Conservation (phyloP, 1,284 basidiomycete species). For the Wallemia hederae region DNA sequence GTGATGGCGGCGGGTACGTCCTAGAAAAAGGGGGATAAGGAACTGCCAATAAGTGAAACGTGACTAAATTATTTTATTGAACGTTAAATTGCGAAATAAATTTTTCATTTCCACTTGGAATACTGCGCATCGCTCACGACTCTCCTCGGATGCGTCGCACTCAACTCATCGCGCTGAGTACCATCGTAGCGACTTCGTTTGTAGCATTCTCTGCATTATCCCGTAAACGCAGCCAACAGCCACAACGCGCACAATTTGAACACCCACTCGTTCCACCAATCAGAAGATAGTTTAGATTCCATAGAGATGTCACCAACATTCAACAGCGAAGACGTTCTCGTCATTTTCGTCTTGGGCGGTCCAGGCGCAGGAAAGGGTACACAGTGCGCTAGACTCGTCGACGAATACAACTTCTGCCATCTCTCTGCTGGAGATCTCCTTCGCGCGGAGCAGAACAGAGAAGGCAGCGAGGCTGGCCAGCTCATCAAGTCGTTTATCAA, state of each 20-base stretch:
- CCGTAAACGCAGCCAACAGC: not conserved
- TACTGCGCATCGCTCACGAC: too few species aligned
- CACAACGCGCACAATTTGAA: not conserved
- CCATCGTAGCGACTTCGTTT: too few species aligned
- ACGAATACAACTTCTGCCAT: slow-evolving; percentile 71
- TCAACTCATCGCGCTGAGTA: too few species aligned
- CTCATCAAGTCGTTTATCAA: slow-evolving; percentile 71
- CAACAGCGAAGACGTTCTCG: slow-evolving; percentile 42
- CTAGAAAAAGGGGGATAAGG: too few species aligned
- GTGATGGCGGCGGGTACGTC: too few species aligned
- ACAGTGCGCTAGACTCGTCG: slow-evolving; percentile 64
- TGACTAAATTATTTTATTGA: too few species aligned
- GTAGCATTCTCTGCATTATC: too few species aligned
- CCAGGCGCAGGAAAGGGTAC: slow-evolving; percentile 93
- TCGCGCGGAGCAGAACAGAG: slow-evolving; percentile 67
- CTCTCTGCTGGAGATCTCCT: slow-evolving; percentile 91
- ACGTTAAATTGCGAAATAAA: too few species aligned
- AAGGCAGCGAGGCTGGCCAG: slow-evolving; percentile 55
- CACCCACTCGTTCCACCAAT: not conserved
- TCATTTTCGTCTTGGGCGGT: slow-evolving; percentile 87
- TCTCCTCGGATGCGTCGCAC: too few species aligned
- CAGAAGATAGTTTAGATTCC: too few species aligned
- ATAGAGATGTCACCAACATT: slow-evolving; percentile 21
- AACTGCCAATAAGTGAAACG: too few species aligned
- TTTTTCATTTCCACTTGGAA: too few species aligned